Base-by-base conservation (phyloP, 116 monocot species). In the Phalaenopsis hybrid region DNA sequence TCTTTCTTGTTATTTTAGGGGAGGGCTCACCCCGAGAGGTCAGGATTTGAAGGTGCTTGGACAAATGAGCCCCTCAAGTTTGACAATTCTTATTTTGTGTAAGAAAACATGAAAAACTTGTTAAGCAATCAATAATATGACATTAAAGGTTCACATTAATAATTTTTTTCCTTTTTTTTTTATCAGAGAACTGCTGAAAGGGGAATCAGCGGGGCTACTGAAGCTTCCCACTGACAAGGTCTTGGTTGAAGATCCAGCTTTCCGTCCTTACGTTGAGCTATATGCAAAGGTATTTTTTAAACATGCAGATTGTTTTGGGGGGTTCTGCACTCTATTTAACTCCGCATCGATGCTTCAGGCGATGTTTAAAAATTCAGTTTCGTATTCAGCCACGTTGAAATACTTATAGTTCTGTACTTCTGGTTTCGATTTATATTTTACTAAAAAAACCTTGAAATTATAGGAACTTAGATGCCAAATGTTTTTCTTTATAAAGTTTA, bases 11-110 rank as follows among this genome's bases (percentile, higher is more conserved):
- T 59, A 31, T 9, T 85, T 17, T 6, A 95, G 97, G 97, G 94
- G 63, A 94, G 73, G 84, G 97, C 92, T 51, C 97, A 94, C 84
- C 86, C 86, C 76, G 97, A 97, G 61, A 89, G 97, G 75, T 97
- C 97, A 44, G 97, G 97, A 72, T 97, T 94, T 84, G 94, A 97
- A 43, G 97, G 97, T 58, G 83, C 91, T 17, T 97, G 97, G 97
- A 97, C 97, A 4, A 86, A 75, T 45, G 92, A 97, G 52, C 94
- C 92, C 79, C 89, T 94, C 44, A 94, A 92, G 77, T 97, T 94
- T 76, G 94, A 94, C 81, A 97, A 97, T 52, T 91, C 92, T 12
- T 96, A 96, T 78, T 96, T 96, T 80, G 44, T 88, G 96, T 94
- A 92, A 89, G 94, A 78, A 44, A 75, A 4, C 23, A 11, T 17